phyloP scores from a whole-genome alignment of 495 filamentous ascomycete species.

The Lasiosphaeriaceae sp. region DNA sequence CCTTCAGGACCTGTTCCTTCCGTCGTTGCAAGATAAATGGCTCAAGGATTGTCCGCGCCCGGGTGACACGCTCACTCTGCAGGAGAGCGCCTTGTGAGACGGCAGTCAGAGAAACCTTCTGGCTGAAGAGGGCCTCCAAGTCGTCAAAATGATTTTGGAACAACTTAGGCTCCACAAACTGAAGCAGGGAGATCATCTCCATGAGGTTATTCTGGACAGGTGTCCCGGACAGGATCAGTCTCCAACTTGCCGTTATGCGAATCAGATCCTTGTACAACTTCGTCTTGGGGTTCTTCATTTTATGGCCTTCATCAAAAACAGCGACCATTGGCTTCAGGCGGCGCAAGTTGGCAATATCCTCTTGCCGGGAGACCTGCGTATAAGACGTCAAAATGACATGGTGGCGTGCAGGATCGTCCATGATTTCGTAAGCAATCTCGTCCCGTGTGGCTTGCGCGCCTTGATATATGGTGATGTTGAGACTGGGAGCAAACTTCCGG shows the following conservation, averaged over 20 bases:
- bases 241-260: constrained; percentile 70
- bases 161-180: constrained; percentile 83
- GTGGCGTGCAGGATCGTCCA: constrained; percentile 57
- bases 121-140: constrained; percentile 77
- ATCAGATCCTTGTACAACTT: constrained; percentile 76
- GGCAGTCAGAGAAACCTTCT: constrained; percentile 80
- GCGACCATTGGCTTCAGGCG: constrained; percentile 55
- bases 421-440: constrained; percentile 61
- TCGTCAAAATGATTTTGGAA: constrained; percentile 72
- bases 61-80: constrained; percentile 75
- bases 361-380: constrained; percentile 36
- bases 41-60: constrained; percentile 87
- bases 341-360: constrained; percentile 38
- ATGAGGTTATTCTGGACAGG: constrained; percentile 94
- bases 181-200: constrained; percentile 81
- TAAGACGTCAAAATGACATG: constrained; percentile 94
- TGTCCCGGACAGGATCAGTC: constrained; percentile 85
- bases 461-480: constrained; percentile 80
- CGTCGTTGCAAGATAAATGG: constrained; percentile 91
- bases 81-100: constrained; percentile 70
- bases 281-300: constrained; percentile 80
- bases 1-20: constrained; percentile 89
- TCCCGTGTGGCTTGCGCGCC: constrained; percentile 60
- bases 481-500: constrained; percentile 71
- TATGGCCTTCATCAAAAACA: constrained; percentile 91